Percentiles rank a stretch among this genome's conserved stretches.
These are phyloP conservation scores for Ceratocystis lukuohia DNA, from an alignment of 2,329 filamentous ascomycete species.

Conservation along the genomic window DNA sequence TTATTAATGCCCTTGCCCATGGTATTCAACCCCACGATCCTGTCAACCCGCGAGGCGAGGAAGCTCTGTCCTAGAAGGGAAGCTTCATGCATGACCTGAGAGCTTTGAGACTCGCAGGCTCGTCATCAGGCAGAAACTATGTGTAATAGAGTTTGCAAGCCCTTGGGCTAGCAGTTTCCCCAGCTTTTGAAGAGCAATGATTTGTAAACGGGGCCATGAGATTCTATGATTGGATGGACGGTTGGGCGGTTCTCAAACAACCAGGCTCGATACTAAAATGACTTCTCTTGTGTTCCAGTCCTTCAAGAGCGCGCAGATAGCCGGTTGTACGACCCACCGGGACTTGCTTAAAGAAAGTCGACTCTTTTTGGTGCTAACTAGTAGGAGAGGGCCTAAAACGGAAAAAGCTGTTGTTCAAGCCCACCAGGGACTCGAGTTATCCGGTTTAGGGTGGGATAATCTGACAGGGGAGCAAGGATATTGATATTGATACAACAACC, in stretches of 20 bases:
- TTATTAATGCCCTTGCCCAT: background rate
- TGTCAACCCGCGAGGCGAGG: background rate
- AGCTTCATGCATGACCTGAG: background rate
- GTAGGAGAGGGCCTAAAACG: background rate
- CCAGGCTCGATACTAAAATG: background rate
- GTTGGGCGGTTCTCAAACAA: background rate
- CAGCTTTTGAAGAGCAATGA: slow-evolving; percentile 2
- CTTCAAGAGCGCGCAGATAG: background rate
- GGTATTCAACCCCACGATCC: background rate
- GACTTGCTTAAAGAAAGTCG: background rate
- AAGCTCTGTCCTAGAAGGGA: slow-evolving; percentile 3
- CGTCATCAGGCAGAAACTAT: slow-evolving; percentile 2
- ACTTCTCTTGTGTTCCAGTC: background rate
- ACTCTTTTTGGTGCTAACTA: background rate
- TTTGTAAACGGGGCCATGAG: background rate
- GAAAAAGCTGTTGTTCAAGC: background rate
- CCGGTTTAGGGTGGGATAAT: background rate
- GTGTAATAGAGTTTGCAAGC: slow-evolving; percentile 9
- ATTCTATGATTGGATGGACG: background rate
- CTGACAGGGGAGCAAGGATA: background rate
- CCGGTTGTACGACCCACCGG: slow-evolving; percentile 4
- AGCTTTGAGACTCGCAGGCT: background rate
- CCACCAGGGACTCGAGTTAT: background rate
- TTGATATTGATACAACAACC: background rate
- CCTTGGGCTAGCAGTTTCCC: background rate